Base-by-base conservation (phyloP, 148 eudicot species). In the Simmondsia chinensis region DNA sequence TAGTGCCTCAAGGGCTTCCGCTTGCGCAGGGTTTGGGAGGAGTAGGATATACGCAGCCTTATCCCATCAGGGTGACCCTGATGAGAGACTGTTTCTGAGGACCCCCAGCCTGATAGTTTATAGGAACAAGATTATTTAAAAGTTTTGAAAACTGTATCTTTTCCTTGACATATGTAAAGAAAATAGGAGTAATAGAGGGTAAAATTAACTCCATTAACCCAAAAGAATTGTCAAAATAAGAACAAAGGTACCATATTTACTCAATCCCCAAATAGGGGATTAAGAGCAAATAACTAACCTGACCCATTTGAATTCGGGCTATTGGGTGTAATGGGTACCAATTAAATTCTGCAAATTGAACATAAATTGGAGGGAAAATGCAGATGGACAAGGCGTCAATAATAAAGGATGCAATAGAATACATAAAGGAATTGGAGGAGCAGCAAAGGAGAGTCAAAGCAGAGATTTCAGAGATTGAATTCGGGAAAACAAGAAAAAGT, bases 381-480 rank as follows among this genome's bases (percentile, higher is more conserved):
- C 29, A 87, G 96, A 82, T 87, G 96, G 96, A 87, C 44, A 87
- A 87, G 52, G 94, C 96, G 0, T 87, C 96, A 4, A 82, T 82
- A 46, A 70, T 87, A 26, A 87, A 64, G 43, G 96, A 87, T 33
- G 96, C 96, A 4, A 87, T 87, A 13, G 64, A 46, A 21, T 79
- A 87, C 47, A 87, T 87, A 20, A 68, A 70, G 49, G 75, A 80
- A 25, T 59, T 87, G 25, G 77, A 79, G 7, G 73, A 79, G 20
- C 80, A 82, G 52, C 85, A 82, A 61, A 63, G 48, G 22, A 65
- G 52, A 46, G 62, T 87, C 37, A 55, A 36, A 33, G 41, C 61
- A 0, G 96, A 87, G 6, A 74, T 87, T 17, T 56, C 58, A 2
- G 65, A 79, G 17, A 54, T 87, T 14, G 85, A 82, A 46, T 59